phyloP scores from a whole-genome alignment of 352 stramenopile species.

The Globisporangium nunn region DNA sequence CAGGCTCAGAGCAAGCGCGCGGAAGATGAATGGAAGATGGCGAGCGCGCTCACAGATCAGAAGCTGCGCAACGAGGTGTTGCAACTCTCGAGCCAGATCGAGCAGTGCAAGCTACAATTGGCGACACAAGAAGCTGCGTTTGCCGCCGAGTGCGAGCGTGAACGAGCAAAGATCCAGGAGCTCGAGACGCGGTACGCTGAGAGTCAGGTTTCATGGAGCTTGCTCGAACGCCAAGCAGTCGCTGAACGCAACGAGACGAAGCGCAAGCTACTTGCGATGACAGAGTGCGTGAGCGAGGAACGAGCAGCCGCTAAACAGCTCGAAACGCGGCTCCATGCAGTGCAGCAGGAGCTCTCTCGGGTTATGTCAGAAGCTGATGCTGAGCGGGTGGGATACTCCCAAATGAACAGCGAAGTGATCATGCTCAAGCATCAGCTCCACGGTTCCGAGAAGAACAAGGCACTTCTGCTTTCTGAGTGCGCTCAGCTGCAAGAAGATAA shows the following conservation, averaged over 20 bases:
- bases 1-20: conserved; percentile 22
- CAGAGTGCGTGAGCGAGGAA: conserved; percentile 36
- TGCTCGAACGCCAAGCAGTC: conserved; percentile 25
- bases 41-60: conserved; percentile 41
- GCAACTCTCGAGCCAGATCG: conserved; percentile 45
- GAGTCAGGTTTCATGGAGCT: conserved; percentile 25
- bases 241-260: conserved; percentile 47
- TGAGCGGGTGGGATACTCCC: conserved; percentile 22
- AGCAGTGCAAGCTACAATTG: conserved; percentile 35
- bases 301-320: conserved; percentile 27
- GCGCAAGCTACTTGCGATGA: conserved; percentile 34
- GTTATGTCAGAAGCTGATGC: conserved; percentile 25
- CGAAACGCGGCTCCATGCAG: conserved; percentile 31
- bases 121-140: conserved; percentile 30
- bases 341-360: conserved; percentile 39
- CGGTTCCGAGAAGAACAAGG: conserved; percentile 35
- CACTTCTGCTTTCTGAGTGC: conserved; percentile 32
- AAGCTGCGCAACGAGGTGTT: conserved; percentile 61
- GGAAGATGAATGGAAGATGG: conserved; percentile 31
- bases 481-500: conserved; percentile 28
- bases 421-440: conserved; percentile 50
- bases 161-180: conserved; percentile 26
- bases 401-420: conserved; percentile 44
- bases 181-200: conserved; percentile 32
- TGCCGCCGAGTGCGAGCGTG: conserved; percentile 17